A percentile compares a stretch with the other conserved stretches of the same genome.
phyloP scores from a whole-genome alignment of 495 filamentous ascomycete species.

The Neurospora sp. region DNA sequence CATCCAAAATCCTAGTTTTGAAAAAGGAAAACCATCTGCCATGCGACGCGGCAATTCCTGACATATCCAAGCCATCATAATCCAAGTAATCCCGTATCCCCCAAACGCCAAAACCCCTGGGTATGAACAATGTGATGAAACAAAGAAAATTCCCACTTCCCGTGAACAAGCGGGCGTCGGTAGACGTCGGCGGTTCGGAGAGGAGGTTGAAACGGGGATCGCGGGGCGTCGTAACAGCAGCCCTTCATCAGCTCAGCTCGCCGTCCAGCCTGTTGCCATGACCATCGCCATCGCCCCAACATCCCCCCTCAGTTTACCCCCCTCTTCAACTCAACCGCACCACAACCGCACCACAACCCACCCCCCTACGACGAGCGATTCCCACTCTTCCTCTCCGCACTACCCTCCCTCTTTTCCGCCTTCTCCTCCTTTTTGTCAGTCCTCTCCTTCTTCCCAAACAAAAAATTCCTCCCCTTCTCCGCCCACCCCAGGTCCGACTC shows the following conservation, averaged over 20 bases:
- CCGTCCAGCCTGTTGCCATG: neutral
- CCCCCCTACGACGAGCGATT: neutral
- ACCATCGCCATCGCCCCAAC: neutral
- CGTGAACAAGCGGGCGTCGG: neutral
- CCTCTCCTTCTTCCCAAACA: constrained; percentile 40
- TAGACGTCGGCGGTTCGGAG: neutral
- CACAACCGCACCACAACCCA: neutral
- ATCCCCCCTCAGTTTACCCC: neutral
- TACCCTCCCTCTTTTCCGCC: neutral
- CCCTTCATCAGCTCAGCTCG: neutral
- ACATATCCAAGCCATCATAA: no score
- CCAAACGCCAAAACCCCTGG: neutral
- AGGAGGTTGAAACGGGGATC: neutral
- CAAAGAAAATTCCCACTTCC: neutral
- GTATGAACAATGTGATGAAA: neutral
- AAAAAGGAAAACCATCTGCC: neutral
- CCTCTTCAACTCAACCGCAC: neutral
- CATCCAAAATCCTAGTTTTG: neutral
- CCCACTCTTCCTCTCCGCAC: neutral
- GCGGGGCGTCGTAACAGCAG: neutral
- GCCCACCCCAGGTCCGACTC: constrained; percentile 38
- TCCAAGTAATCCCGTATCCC: neutral
- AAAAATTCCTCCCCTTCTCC: constrained; percentile 43
- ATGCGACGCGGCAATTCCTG: neutral
- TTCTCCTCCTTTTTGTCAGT: neutral